A percentile compares a stretch with the other conserved stretches of the same genome.
Conservation (phyloP, 768 basidiomycete species). For the Obba rivulosa region DNA sequence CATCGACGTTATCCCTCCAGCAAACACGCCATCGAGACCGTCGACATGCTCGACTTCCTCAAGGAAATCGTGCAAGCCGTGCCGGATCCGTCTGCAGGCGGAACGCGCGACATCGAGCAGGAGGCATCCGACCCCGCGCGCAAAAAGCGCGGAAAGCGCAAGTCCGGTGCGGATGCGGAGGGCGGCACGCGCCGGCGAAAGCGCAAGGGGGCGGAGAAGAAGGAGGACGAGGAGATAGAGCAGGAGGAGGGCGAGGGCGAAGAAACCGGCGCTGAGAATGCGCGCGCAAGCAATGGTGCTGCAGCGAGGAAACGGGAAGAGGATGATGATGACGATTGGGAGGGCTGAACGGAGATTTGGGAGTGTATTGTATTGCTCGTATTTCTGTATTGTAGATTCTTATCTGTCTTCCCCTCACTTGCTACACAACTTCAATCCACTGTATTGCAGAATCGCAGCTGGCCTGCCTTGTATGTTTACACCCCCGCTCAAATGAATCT, state of each 20-base stretch:
- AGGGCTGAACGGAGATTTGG: slow-evolving; percentile 8
- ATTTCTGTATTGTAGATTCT: no score
- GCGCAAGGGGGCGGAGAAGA: slow-evolving; percentile 21
- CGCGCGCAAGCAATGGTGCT: slow-evolving; percentile 3
- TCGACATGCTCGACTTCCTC: slow-evolving; percentile 89
- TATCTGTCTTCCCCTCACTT: neutral
- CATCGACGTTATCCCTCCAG: slow-evolving; percentile 33
- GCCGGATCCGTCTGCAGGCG: slow-evolving; percentile 83
- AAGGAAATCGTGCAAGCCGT: slow-evolving; percentile 85
- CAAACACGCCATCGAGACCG: slow-evolving; percentile 87
- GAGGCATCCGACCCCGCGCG: slow-evolving; percentile 43
- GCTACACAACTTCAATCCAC: neutral
- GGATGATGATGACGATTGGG: slow-evolving; percentile 40
- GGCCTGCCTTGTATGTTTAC: slow-evolving; percentile 54
- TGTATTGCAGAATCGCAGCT: slow-evolving; percentile 33
- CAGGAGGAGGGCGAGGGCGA: slow-evolving; percentile 42
- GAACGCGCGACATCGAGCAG: slow-evolving; percentile 66
- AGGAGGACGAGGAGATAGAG: slow-evolving; percentile 26
- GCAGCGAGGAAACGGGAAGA: slow-evolving; percentile 3
- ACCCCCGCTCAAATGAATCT: no score
- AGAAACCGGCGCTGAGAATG: slow-evolving; percentile 27
- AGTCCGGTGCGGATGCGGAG: slow-evolving; percentile 36
- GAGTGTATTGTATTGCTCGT: neutral
- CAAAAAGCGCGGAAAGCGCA: slow-evolving; percentile 55
- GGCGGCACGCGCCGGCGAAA: slow-evolving; percentile 44